Evolutionary conservation across 306 rosid genomes (phyloP), one percentile per base, ranked within the genome.

Genomic region (Potentilla sterilis): DNA sequence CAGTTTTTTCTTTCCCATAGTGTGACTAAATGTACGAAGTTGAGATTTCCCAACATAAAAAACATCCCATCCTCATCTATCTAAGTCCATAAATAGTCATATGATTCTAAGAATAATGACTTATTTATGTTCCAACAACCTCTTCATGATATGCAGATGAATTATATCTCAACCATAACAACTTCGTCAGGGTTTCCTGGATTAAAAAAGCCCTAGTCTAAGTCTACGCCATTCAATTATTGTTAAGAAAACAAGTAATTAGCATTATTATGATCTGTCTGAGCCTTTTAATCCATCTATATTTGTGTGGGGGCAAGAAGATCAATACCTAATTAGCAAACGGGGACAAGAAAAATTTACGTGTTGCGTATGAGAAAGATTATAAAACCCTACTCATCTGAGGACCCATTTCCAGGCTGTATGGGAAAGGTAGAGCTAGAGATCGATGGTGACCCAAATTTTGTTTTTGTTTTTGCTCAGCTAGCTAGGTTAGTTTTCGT

Each of bases 341-440:
- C 22, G 68, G 44, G 21, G 68, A 63, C 66, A 10, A 28, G 3
- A 10, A 63, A 63, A 34, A 35, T 15, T 34, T 32, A 2, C 35
- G 68, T 63, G 44, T 63, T 18, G 12, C 43, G 35, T 63, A 18
- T 2, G 43, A 63, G 7, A 6, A 34, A 63, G 22, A 14, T 35
- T 2, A 15, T 16, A 6, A 16, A 35, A 35, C 1, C 42, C 8
- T 63, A 16, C 22, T 63, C 68, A 8, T 63, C n/a, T 2, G 12
- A 37, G 68, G 68, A 34, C 68, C 68, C 68, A 63, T 63, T 63
- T 63, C 68, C 68, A 63, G 68, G 68, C 68, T 63, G 44, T 35
- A 63, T 37, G 12, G 42, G 21, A 15, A 35, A 15, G 13, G 11
- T 62, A 13, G n/a, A 34, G 40, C 5, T 37, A 37, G 68, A 28